Conservation (phyloP, 2,329 filamentous ascomycete species). For the Keithomyces neogunnii region DNA sequence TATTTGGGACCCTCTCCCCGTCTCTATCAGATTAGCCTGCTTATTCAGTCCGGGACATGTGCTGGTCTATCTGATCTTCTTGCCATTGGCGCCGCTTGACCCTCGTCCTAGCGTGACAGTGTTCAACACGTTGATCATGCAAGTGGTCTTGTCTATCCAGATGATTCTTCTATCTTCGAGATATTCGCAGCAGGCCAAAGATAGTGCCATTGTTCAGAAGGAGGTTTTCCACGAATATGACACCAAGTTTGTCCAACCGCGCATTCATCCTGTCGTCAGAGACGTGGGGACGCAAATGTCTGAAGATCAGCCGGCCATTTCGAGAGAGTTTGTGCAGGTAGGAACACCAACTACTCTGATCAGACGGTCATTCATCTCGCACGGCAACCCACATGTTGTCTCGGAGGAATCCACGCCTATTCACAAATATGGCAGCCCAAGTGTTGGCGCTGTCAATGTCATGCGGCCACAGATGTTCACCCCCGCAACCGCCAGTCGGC, state of each 20-base stretch:
- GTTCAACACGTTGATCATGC: constrained; percentile 71
- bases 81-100: constrained; percentile 70
- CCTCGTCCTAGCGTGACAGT: constrained; percentile 79
- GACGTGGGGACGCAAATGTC: constrained; percentile 75
- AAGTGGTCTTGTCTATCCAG: constrained; percentile 66
- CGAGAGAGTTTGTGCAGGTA: constrained; percentile 34
- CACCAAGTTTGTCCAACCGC: constrained; percentile 87
- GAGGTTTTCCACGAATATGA: constrained; percentile 95
- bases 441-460: constrained; percentile 17
- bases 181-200: constrained; percentile 79
- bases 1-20: constrained; percentile 86
- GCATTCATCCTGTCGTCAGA: constrained; percentile 69
- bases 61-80: constrained; percentile 79
- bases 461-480: constrained; percentile 28
- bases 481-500: constrained; percentile 3
- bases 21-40: constrained; percentile 75
- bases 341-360: constrained; percentile 54
- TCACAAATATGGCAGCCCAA: constrained; percentile 7
- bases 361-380: constrained; percentile 69
- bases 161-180: constrained; percentile 63
- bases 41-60: constrained; percentile 90
- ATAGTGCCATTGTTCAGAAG: constrained; percentile 74
- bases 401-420: constrained; percentile 42
- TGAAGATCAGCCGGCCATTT: constrained; percentile 31
- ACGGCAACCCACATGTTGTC: constrained; percentile 73